Base-by-base conservation (phyloP, 169 alveolate species). In the Plasmodium sp. region DNA sequence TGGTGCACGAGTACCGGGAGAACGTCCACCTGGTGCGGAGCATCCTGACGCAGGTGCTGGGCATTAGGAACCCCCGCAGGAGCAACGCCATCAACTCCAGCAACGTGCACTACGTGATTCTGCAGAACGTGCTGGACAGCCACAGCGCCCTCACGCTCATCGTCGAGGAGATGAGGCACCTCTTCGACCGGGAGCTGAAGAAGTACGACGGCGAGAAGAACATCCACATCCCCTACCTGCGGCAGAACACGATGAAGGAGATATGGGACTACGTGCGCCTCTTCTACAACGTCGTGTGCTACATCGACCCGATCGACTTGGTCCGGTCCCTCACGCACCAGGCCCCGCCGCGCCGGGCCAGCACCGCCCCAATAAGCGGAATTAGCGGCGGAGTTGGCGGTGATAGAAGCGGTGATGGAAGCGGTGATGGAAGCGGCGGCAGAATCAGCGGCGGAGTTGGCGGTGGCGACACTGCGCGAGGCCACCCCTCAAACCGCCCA, bases 271-370 rank as follows among this genome's bases (percentile, higher is more conserved):
- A 88, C 51, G 56, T 88, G 22, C 18, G 94, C 16, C 82, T 88
- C 9, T 88, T 88, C 81, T 88, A 88, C 48, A 88, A 80, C 48
- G 58, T 88, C 27, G 81, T 88, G 16, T 88, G 94, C 34, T 88
- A 88, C 48, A 88, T 88, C 0, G 94, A 88, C 71, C 94, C 94
- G 3, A 88, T 88, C n/a, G 94, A 88, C 27, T 88, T 88, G 75
- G 94, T 88, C 0, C 51, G 72, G 58, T 88, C 90, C 9, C 56
- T 88, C 14, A 88, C 94, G 1, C 41, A 88, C n/a, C 94, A 88
- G 18, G 81, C 22, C 14, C 33, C 31, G 34, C n/a, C 36, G 39
- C 4, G 34, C 14, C 0, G n/a, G 3, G 27, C 14, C 4, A 6
- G 75, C 34, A 6, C 0, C 12, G 72, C 10, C 12, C 3, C 6